Evolutionary conservation across 208 protist genomes (phyloP), one percentile per base, ranked within the genome.

Genomic region (Wallacemonas sp.): DNA sequence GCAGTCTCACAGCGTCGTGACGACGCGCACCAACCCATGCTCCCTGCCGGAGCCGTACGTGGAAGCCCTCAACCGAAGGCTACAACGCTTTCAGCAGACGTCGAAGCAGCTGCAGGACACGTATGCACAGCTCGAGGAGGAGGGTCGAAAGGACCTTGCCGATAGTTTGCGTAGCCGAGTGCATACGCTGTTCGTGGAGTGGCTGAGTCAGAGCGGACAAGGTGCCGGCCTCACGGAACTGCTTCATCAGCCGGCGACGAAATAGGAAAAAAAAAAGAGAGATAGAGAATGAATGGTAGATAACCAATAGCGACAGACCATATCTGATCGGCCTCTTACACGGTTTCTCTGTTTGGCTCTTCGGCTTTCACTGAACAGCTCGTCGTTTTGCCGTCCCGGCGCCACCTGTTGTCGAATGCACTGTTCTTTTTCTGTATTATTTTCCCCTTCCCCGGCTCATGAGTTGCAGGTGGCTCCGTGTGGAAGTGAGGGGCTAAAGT

Each of bases 21-120:
- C 80, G n/a, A 96, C 91, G 26, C 86, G 83, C 55, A 83, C 86
- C 0, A 96, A 96, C 62, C 88, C 88, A 9, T 94, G 88, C 62
- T 69, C 79, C 2, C 75, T 92, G 19, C 88, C 91, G 12, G 62
- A 73, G 33, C 69, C 80, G 28, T 96, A 96, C 71, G 72, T 70
- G 1, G 80, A 90, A 6, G 88, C 84, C 11, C 45, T 93, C 47
- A 72, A 76, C 27, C 72, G 79, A 19, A 84, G 88, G 0, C 66
- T 95, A 55, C 77, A 78, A 33, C 77, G 81, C 15, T 85, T 95
- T 55, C 84, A 90, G 34, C 81, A 95, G 5, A 87, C 86, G 36
- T 93, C 90, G 27, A 61, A 73, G n/a, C 53, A 80, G n/a, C 74
- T 96, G 44, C 75, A 76, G 6, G 72, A 81, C 31, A 79, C 91